Conservation (phyloP, 2,329 filamentous ascomycete genomes). For the Malbranchea zuffiana region DNA sequence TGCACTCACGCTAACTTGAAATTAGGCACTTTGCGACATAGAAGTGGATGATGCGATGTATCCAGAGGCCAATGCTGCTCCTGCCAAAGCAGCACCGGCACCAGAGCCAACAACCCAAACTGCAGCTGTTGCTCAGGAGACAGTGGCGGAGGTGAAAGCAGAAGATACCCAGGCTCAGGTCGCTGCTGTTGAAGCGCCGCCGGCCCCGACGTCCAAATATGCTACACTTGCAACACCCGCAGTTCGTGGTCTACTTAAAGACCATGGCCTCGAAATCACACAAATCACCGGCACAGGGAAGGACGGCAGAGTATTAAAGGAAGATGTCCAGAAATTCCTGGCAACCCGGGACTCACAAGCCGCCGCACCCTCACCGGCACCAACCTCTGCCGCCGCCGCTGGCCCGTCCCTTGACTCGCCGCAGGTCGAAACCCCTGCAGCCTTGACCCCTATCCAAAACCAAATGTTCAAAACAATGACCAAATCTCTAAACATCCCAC, state of each 20-base stretch:
- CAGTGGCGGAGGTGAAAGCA: conserved; percentile 5
- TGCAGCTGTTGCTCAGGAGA: conserved; percentile 11
- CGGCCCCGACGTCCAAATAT: conserved; percentile 45
- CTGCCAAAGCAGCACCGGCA: conserved; percentile 16
- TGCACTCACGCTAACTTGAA: conserved; percentile 13
- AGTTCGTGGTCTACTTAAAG: conserved; percentile 76
- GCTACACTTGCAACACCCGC: conserved; percentile 79
- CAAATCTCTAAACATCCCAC: conserved; percentile 75
- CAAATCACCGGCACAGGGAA: conserved; percentile 76
- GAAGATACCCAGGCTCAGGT: conserved; percentile 13
- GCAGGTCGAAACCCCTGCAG: conserved; percentile 57
- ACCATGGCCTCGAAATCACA: conserved; percentile 64
- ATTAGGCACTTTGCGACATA: conserved; percentile 77
- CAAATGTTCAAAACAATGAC: conserved; percentile 99
- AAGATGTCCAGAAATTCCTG: conserved; percentile 70
- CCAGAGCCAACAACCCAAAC: conserved; percentile 19
- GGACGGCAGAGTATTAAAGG: conserved; percentile 83
- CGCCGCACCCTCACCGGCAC: conserved; percentile 18
- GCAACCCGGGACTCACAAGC: conserved; percentile 39
- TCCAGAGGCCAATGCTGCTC: conserved; percentile 41
- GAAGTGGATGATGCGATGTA: conserved; percentile 73
- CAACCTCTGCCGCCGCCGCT: conserved; percentile 23
- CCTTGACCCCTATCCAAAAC: conserved; percentile 66
- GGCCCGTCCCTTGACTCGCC: conserved; percentile 14
- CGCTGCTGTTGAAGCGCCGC: conserved; percentile 4